Evolutionary conservation across 2,329 filamentous ascomycete species (phyloP).

Genomic region (Aspergillus fructus): DNA sequence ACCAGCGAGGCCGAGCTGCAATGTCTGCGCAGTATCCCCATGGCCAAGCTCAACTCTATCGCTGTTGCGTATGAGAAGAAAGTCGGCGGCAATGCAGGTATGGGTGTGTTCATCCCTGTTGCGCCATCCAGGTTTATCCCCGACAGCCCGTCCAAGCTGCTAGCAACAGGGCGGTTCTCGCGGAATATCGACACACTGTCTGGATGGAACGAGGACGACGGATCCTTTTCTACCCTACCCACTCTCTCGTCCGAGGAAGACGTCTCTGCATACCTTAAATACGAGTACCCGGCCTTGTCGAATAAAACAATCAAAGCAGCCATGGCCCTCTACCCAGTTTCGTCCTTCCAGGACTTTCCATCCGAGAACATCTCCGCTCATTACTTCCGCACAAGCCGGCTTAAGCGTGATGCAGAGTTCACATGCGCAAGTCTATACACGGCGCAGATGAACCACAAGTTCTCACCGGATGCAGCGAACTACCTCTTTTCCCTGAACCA

Average conservation of each 20-base stretch:
- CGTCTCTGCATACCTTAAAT: background rate
- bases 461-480: background rate
- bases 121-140: background rate
- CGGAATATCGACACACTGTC: background rate
- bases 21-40: no score
- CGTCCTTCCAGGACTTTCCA: background rate
- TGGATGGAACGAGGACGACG: background rate
- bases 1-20: no score
- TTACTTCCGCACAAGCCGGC: background rate
- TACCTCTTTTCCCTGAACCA: background rate
- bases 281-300: background rate
- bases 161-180: background rate
- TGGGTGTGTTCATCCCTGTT: background rate
- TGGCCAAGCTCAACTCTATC: no score
- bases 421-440: background rate
- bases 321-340: background rate
- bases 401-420: background rate
- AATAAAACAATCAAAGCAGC: background rate
- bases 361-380: background rate
- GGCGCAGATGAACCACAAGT: background rate
- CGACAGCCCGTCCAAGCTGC: background rate
- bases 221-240: background rate
- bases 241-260: background rate
- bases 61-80: no score
- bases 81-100: background rate